Conservation (phyloP, 1,284 basidiomycete genomes). For the Sphagnurus paluster region DNA sequence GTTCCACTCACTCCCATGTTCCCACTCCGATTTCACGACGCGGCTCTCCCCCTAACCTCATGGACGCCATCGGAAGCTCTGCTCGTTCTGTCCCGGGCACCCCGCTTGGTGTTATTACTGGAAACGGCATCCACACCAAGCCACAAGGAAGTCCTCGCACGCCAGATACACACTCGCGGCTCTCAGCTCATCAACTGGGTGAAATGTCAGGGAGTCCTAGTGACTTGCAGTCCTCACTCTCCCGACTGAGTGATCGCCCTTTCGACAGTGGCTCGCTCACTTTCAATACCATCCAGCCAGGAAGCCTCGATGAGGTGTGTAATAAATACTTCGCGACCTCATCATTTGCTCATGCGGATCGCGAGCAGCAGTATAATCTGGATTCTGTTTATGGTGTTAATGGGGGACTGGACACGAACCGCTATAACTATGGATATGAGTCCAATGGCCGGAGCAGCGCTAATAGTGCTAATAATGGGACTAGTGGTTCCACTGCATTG, state of each 20-base stretch:
- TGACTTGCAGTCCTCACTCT: slow-evolving; percentile 71
- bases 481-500: slow-evolving; percentile 74
- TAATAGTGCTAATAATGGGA: slow-evolving; percentile 37
- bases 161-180: slow-evolving; percentile 60
- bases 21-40: slow-evolving; percentile 61
- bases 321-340: neutral
- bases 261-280: slow-evolving; percentile 54
- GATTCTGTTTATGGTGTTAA: slow-evolving; percentile 62
- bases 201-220: slow-evolving; percentile 47
- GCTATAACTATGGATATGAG: slow-evolving; percentile 72
- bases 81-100: slow-evolving; percentile 78
- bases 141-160: slow-evolving; percentile 69
- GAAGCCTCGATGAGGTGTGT: slow-evolving; percentile 56
- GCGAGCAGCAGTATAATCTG: slow-evolving; percentile 50
- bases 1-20: slow-evolving; percentile 35
- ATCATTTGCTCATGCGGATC: neutral
- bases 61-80: slow-evolving; percentile 58
- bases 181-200: slow-evolving; percentile 51
- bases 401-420: slow-evolving; percentile 49
- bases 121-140: slow-evolving; percentile 55
- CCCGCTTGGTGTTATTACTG: slow-evolving; percentile 58
- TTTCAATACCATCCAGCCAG: slow-evolving; percentile 52
- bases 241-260: slow-evolving; percentile 59
- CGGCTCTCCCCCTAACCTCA: slow-evolving; percentile 64
- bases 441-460: slow-evolving; percentile 34